Percentiles rank a stretch among this genome's conserved stretches.
phyloP scores from a whole-genome alignment of 2,329 filamentous ascomycete genomes.

The Nannizziopsis arthrosporioides region DNA sequence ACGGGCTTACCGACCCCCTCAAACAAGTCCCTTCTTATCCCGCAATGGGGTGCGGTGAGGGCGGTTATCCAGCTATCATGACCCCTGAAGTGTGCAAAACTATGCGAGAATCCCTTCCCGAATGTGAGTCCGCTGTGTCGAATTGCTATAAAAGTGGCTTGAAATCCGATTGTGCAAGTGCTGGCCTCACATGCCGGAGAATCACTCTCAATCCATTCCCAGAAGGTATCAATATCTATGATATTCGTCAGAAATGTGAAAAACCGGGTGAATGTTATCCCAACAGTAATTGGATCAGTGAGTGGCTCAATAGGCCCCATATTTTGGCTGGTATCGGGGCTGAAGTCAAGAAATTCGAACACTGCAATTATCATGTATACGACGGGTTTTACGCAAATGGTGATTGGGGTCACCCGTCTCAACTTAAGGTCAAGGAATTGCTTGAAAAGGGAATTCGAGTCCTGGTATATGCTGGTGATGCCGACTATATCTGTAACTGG shows the following conservation, averaged over 20 bases:
- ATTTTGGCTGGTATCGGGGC: constrained; percentile 81
- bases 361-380: constrained; percentile 98
- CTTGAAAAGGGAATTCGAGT: constrained; percentile 78
- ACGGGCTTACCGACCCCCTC: constrained; percentile 84
- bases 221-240: constrained; percentile 52
- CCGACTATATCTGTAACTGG: constrained; percentile 93
- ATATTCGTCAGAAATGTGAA: too few relatives aligned
- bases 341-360: constrained; percentile 80
- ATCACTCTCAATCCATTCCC: constrained; percentile 91
- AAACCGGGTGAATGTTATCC: constrained; percentile 25
- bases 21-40: constrained; percentile 95
- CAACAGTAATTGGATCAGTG: constrained; percentile 72
- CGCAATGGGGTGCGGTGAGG: constrained; percentile 94
- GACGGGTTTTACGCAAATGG: constrained; percentile 58
- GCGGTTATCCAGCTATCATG: constrained; percentile 82
- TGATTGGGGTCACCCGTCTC: constrained; percentile 73
- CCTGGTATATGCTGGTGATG: constrained; percentile 81
- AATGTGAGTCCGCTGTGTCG: constrained; percentile 55
- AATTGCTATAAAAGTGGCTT: constrained; percentile 87
- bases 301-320: constrained; percentile 71
- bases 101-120: constrained; percentile 86
- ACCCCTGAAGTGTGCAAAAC: constrained; percentile 62
- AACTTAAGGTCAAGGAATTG: constrained; percentile 73
- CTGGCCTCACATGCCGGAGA: constrained; percentile 94
- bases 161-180: constrained; percentile 33